Percentiles rank a stretch among this genome's conserved stretches.
Conservation (phyloP, 768 basidiomycete genomes). For the Naematelia encephala region DNA sequence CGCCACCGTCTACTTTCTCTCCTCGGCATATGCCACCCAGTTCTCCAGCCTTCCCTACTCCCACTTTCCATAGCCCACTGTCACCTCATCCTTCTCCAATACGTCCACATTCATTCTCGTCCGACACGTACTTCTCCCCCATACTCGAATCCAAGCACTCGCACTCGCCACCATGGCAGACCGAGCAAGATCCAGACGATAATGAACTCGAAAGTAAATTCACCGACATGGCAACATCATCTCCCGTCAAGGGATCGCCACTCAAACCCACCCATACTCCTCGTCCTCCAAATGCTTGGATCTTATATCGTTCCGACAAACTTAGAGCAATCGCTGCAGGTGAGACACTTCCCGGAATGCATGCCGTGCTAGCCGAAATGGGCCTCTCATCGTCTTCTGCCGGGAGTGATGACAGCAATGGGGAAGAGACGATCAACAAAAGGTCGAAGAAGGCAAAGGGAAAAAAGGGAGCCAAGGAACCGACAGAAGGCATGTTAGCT, state of each 20-base stretch:
- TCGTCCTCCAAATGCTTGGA: constrained; percentile 79
- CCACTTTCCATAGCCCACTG: not conserved
- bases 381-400: constrained; percentile 5
- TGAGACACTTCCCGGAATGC: constrained; percentile 29
- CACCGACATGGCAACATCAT: not conserved
- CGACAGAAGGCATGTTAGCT: constrained; percentile 27
- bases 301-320: constrained; percentile 68
- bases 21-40: not conserved
- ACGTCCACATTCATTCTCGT: constrained; percentile 7
- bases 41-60: not conserved
- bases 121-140: not conserved
- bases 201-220: not conserved
- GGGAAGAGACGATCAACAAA: constrained; percentile 16
- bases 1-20: not conserved
- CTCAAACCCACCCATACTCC: constrained; percentile 46
- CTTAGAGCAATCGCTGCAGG: constrained; percentile 52
- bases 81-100: constrained; percentile 10
- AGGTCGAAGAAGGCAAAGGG: constrained; percentile 16
- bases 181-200: constrained; percentile 10
- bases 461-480: constrained; percentile 32
- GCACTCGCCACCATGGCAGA: constrained; percentile 20
- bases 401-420: constrained; percentile 8
- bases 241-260: not conserved
- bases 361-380: constrained; percentile 25
- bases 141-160: not conserved